phyloP scores from a whole-genome alignment of 257 asterid genomes.

The Schizonepeta tenuifolia region DNA sequence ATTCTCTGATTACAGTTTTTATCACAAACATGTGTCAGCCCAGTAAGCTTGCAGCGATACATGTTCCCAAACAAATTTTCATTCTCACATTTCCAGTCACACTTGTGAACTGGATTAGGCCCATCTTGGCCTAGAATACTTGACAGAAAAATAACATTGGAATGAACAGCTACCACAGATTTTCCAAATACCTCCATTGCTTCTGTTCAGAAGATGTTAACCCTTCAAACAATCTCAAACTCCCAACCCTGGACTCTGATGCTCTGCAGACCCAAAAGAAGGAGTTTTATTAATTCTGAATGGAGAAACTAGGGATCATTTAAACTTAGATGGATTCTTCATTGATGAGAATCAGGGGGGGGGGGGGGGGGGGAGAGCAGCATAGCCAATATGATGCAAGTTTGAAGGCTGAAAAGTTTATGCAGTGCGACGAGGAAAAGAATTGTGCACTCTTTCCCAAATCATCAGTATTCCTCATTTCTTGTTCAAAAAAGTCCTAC shows the following conservation, averaged over 20 bases:
- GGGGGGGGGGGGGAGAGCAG: not conserved
- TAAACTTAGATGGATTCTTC: conserved; percentile 9
- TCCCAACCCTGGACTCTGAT: conserved; percentile 38
- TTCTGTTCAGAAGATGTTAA: conserved; percentile 31
- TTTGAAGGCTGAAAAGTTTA: not conserved
- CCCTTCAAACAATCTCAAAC: conserved; percentile 38
- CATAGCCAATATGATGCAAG: conserved; percentile 5
- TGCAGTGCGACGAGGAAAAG: not conserved
- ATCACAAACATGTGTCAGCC: conserved; percentile 89
- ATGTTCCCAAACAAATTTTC: conserved; percentile 90
- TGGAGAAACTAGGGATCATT: conserved; percentile 31
- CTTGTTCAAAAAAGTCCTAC: not conserved
- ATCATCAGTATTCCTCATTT: not conserved
- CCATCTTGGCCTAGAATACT: conserved; percentile 99
- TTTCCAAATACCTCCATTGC: conserved; percentile 96
- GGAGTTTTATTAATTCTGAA: conserved; percentile 42
- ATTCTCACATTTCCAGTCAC: conserved; percentile 96
- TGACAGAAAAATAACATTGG: conserved; percentile 88
- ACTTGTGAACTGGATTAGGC: conserved; percentile 90
- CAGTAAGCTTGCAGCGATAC: conserved; percentile 93
- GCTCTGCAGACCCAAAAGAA: conserved; percentile 78
- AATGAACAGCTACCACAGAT: conserved; percentile 74
- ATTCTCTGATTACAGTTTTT: conserved; percentile 95
- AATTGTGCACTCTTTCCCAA: conserved; percentile 14
- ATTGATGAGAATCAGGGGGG: conserved; percentile 18